Base-by-base conservation (phyloP, 2,329 filamentous ascomycete species). In the Shiraia bambusicola region DNA sequence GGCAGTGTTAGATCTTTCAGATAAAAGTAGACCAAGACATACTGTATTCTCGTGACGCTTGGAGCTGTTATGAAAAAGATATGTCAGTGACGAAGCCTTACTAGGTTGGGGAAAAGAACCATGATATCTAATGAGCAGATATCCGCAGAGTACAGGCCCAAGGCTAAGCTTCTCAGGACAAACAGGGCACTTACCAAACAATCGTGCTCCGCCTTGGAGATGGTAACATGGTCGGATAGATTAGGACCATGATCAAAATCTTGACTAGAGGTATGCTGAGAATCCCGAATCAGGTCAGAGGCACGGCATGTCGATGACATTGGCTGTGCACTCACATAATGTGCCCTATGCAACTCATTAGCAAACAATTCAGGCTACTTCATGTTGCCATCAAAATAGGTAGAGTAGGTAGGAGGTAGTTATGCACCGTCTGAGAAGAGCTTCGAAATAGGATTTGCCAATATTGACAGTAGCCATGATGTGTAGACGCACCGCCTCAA, bases 121-220 rank as follows among this genome's bases (percentile, higher is more conserved):
- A 13, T 10, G 16, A 37, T 2, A 13, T 6, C 4, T 16, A 13
- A 14, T 13, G 29, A n/a, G 3, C 6, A 24, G 12, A 28, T 12
- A 13, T 25, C n/a, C 14, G 11, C 1, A 4, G 6, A 24, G n/a
- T 14, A 9, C n/a, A 17, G 6, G 26, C 25, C 16, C 9, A 13
- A 26, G 12, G 22, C 13, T 2, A 8, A 27, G 7, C 16, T 14
- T 24, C 15, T 32, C 15, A 32, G 37, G n/a, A 25, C n/a, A n/a
- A n/a, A n/a, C n/a, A n/a, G n/a, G n/a, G 55, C 50, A 42, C 75
- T 65, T 52, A 82, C 73, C 46, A 89, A 72, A 34, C 65, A 66
- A 35, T 83, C 76, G 66, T 88, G 81, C 58, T 89, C 82, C 35
- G 69, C 63, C 57, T 76, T 81, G 27, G 78, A 70, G 40, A 88